These are phyloP conservation scores for Davidsoniella eucalypti DNA, from an alignment of 2,329 filamentous ascomycete species.

Conservation along the genomic window DNA sequence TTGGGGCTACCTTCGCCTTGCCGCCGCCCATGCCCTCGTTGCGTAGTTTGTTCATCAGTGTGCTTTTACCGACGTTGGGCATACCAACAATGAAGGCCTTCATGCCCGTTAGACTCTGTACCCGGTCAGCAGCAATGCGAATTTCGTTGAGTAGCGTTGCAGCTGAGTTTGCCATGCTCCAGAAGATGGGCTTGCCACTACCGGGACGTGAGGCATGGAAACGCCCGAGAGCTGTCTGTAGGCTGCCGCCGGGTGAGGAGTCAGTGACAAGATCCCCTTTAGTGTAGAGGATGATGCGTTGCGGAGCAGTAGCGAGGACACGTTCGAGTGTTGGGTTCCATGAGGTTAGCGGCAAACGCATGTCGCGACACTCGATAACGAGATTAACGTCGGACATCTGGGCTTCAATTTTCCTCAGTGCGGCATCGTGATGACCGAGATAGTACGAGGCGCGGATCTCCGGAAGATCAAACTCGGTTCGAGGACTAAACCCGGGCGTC, in stretches of 20 bases:
- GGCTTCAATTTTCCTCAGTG: constrained; percentile 65
- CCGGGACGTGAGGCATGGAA: constrained; percentile 16
- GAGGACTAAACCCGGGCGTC: constrained; percentile 47
- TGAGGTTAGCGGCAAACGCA: constrained; percentile 74
- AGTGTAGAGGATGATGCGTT: constrained; percentile 77
- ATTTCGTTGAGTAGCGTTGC: constrained; percentile 24
- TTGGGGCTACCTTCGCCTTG: constrained; percentile 52
- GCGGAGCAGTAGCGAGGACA: constrained; percentile 46
- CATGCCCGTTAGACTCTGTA: constrained; percentile 56
- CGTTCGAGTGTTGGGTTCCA: constrained; percentile 81
- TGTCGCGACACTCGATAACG: constrained; percentile 88
- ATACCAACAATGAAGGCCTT: constrained; percentile 83
- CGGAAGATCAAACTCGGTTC: constrained; percentile 51
- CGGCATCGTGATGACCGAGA: constrained; percentile 78
- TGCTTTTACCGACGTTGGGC: constrained; percentile 95
- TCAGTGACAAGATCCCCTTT: constrained; percentile 56
- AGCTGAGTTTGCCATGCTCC: constrained; percentile 25
- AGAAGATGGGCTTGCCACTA: constrained; percentile 23
- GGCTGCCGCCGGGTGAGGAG: constrained; percentile 13
- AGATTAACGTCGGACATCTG: constrained; percentile 68
- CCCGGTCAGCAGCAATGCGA: constrained; percentile 18
- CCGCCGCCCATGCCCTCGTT: constrained; percentile 37
- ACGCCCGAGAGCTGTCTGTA: constrained; percentile 19
- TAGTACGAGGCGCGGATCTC: constrained; percentile 83
- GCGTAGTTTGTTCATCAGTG: constrained; percentile 76